Evolutionary conservation across 192 early-diverging fungal species (phyloP).

Genomic region (Coemansia aciculifera): DNA sequence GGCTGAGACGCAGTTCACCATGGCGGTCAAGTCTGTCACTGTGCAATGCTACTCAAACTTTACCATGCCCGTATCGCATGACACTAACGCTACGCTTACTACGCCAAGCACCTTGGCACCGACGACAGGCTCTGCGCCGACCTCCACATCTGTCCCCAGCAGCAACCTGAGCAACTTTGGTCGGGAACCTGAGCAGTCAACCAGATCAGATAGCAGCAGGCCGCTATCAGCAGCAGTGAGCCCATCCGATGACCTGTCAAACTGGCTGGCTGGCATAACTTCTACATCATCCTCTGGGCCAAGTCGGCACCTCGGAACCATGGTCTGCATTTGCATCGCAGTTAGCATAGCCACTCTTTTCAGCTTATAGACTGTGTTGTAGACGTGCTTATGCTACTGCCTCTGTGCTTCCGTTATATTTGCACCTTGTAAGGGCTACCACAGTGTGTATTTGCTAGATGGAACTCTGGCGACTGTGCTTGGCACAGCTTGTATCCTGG

Average conservation of each 20-base stretch:
- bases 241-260: constrained; percentile 26
- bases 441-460: neutral
- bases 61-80: constrained; percentile 12
- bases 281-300: constrained; percentile 12
- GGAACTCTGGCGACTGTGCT: too few species aligned
- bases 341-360: constrained; percentile 11
- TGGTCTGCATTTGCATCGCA: constrained; percentile 1
- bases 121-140: neutral
- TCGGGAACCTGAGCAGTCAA: constrained; percentile 6
- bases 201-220: neutral
- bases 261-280: constrained; percentile 38
- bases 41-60: constrained; percentile 56
- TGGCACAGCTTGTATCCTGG: neutral
- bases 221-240: neutral
- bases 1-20: constrained; percentile 42
- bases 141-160: constrained; percentile 7
- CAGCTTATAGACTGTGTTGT: neutral
- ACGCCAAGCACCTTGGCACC: neutral
- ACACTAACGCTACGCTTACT: neutral
- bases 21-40: constrained; percentile 54
- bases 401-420: neutral
- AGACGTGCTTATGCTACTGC: neutral
- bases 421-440: neutral
- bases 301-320: constrained; percentile 2
- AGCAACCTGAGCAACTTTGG: constrained; percentile 47